Percentiles rank a stretch among this genome's conserved stretches.
Conservation (phyloP, 2,329 filamentous ascomycete genomes). For the Colletotrichum falcatum region DNA sequence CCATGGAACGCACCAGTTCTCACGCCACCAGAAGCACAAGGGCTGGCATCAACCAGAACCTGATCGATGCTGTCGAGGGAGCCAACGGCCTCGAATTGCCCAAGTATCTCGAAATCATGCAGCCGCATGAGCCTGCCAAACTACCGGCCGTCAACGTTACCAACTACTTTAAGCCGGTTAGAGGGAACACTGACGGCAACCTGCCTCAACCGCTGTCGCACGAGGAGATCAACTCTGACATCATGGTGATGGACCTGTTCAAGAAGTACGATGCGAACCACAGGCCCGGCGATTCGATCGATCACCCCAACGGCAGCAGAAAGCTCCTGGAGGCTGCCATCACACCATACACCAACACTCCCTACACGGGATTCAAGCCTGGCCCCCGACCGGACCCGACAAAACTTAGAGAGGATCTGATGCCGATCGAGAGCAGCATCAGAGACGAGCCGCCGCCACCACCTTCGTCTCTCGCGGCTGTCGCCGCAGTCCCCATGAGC, state of each 20-base stretch:
- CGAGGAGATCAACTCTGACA: conserved; percentile 66
- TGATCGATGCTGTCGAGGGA: conserved; percentile 70
- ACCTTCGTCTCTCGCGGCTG: conserved; percentile 43
- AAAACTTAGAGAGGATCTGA: conserved; percentile 61
- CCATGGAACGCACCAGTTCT: conserved; percentile 73
- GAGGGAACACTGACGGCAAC: conserved; percentile 66
- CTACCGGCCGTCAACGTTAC: conserved; percentile 68
- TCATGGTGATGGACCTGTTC: conserved; percentile 69
- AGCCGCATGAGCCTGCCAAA: conserved; percentile 66
- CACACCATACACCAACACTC: conserved; percentile 59
- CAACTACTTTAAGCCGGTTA: conserved; percentile 70
- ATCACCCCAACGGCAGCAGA: conserved; percentile 64
- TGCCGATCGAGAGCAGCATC: conserved; percentile 58
- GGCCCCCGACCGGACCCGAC: conserved; percentile 62
- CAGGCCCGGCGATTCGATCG: conserved; percentile 67
- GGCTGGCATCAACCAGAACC: conserved; percentile 65
- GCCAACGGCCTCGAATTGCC: conserved; percentile 70
- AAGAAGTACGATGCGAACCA: conserved; percentile 67
- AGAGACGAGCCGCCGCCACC: conserved; percentile 55
- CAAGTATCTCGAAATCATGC: conserved; percentile 68
- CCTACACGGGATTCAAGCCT: conserved; percentile 62
- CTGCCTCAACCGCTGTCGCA: conserved; percentile 63
- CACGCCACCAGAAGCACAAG: conserved; percentile 74
- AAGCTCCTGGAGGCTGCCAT: conserved; percentile 68
- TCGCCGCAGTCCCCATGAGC: conserved; percentile 63